Evolutionary conservation across 805 yeast species (phyloP).

Genomic region (Clavispora carvajalis): DNA sequence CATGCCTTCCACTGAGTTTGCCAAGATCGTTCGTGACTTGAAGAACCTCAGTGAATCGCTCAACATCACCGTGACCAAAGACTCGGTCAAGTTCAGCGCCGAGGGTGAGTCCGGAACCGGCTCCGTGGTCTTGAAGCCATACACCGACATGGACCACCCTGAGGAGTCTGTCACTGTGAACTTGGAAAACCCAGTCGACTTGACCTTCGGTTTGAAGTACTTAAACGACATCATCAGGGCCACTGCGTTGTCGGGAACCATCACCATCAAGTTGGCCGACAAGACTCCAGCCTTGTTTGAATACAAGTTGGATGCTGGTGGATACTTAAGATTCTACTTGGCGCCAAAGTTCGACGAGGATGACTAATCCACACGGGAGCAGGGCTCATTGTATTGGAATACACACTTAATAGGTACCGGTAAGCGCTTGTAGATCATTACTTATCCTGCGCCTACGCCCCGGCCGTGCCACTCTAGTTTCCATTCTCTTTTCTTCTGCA

Average conservation of each 20-base stretch:
- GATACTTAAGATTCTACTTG: constrained; percentile 89
- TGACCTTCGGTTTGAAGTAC: constrained; percentile 89
- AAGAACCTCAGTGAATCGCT: constrained; percentile 82
- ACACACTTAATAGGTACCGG: neutral
- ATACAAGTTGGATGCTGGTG: constrained; percentile 78
- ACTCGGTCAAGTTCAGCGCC: constrained; percentile 80
- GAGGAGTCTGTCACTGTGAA: constrained; percentile 71
- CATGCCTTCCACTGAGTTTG: constrained; percentile 84
- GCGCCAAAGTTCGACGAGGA: constrained; percentile 98
- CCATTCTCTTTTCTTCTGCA: no score
- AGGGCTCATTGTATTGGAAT: constrained; percentile 1
- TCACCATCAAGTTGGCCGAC: constrained; percentile 81
- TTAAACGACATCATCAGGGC: constrained; percentile 90
- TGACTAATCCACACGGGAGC: constrained; percentile 33
- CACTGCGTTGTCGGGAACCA: constrained; percentile 66
- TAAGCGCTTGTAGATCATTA: neutral
- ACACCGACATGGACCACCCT: constrained; percentile 73
- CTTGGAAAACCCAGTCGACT: constrained; percentile 79
- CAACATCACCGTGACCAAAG: constrained; percentile 82
- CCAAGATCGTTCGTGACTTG: constrained; percentile 85
- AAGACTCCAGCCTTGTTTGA: constrained; percentile 93
- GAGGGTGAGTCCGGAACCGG: constrained; percentile 93
- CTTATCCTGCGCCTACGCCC: no score
- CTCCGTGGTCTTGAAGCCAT: constrained; percentile 78
- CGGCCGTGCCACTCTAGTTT: no score